Conservation (phyloP, 1,284 basidiomycete species). For the Golubevia sp. region DNA sequence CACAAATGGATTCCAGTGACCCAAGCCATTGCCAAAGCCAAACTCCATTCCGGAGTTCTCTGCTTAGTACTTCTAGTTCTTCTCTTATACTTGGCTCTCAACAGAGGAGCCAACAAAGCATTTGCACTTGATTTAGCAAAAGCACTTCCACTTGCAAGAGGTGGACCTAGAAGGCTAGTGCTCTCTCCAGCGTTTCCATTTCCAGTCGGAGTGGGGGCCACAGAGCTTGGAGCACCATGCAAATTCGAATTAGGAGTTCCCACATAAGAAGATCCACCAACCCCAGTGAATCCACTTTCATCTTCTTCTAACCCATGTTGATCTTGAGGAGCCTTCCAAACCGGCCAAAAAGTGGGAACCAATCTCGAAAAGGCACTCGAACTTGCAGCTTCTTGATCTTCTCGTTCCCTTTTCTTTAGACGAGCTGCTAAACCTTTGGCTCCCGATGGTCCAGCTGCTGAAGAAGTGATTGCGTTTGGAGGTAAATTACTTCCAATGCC, state of each 20-base stretch:
- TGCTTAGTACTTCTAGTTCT: slow-evolving; percentile 17
- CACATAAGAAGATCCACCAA: background rate
- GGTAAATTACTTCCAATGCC: background rate
- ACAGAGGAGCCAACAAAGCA: slow-evolving; percentile 31
- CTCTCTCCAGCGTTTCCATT: background rate
- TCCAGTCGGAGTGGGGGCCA: background rate
- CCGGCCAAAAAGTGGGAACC: slow-evolving; percentile 48
- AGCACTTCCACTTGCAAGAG: slow-evolving; percentile 12
- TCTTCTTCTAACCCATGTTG: background rate
- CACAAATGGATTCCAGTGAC: slow-evolving; percentile 77
- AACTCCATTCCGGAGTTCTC: slow-evolving; percentile 72
- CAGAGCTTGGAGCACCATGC: background rate
- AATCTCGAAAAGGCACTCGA: slow-evolving; percentile 36
- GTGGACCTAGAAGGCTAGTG: background rate
- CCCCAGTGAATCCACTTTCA: background rate
- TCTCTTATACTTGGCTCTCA: slow-evolving; percentile 31
- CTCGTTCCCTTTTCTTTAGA: slow-evolving; percentile 1
- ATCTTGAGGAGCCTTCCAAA: slow-evolving; percentile 46
- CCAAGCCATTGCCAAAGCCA: slow-evolving; percentile 76
- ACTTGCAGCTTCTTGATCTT: slow-evolving; percentile 31
- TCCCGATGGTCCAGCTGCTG: slow-evolving; percentile 2
- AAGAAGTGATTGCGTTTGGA: slow-evolving; percentile 4
- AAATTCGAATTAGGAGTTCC: background rate
- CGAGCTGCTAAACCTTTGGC: background rate
- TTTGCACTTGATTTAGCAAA: slow-evolving; percentile 9